A percentile compares a stretch with the other conserved stretches of the same genome.
Evolutionary conservation across 768 basidiomycete species (phyloP).

Genomic region (Glaciozyma martinii): DNA sequence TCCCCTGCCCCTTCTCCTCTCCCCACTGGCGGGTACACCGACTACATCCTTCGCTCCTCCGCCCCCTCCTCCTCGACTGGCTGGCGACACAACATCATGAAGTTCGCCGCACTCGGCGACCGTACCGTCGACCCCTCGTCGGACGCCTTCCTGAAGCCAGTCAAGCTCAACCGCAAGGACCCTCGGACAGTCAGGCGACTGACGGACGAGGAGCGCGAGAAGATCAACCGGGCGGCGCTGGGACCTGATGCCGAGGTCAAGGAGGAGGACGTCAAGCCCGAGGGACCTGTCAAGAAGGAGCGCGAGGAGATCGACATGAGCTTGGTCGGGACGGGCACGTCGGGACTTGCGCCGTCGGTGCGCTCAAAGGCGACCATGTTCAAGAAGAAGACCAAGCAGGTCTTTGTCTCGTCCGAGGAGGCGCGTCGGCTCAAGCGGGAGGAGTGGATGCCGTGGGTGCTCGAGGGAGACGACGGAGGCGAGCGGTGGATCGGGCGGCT

Average conservation of each 20-base stretch:
- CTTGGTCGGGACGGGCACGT: constrained; percentile 25
- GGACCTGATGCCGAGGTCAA: background rate
- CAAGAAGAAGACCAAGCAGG: constrained; percentile 75
- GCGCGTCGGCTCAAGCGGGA: constrained; percentile 68
- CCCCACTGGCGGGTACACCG: constrained; percentile 51
- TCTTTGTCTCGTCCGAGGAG: constrained; percentile 71
- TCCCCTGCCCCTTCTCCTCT: constrained; percentile 1
- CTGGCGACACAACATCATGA: constrained; percentile 90
- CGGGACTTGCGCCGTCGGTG: background rate
- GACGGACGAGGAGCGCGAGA: constrained; percentile 27
- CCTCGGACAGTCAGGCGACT: constrained; percentile 40
- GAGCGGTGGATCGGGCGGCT: constrained; percentile 75
- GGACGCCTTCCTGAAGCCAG: constrained; percentile 58
- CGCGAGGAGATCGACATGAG: constrained; percentile 19
- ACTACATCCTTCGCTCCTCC: constrained; percentile 52
- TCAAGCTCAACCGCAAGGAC: constrained; percentile 83
- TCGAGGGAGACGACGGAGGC: constrained; percentile 60
- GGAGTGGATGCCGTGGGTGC: constrained; percentile 84
- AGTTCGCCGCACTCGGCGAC: constrained; percentile 50
- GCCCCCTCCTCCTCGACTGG: constrained; percentile 70
- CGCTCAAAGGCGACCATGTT: constrained; percentile 36
- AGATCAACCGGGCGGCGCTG: constrained; percentile 13
- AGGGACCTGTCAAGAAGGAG: constrained; percentile 5
- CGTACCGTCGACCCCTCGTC: constrained; percentile 57
- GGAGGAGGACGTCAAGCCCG: constrained; percentile 16